Percentiles rank a stretch among this genome's conserved stretches.
phyloP scores from a whole-genome alignment of 139 green algal genomes.

The Diplosphaera chodatii region DNA sequence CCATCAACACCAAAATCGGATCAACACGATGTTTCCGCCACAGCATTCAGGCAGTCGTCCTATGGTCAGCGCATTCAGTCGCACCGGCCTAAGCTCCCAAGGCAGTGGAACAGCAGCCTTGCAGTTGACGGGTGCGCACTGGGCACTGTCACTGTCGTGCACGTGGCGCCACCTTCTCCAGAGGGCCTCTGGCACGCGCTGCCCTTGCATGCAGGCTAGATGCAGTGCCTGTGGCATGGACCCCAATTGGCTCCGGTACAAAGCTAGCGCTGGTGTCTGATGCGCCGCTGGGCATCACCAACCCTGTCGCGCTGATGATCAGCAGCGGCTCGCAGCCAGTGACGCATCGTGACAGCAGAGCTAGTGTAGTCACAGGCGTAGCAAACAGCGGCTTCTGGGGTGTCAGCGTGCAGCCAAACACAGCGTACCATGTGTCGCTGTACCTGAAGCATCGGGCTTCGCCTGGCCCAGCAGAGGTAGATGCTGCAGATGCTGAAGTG shows the following conservation, averaged over 20 bases:
- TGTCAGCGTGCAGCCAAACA: constrained; percentile 10
- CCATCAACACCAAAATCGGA: background rate
- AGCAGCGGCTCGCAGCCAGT: no score
- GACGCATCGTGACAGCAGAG: no score
- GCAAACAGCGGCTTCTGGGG: constrained; percentile 41
- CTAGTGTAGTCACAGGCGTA: constrained; percentile 21
- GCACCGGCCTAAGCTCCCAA: background rate
- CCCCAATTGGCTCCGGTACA: background rate
- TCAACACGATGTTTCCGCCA: background rate
- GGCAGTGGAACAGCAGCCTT: no score
- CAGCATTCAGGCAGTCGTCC: background rate
- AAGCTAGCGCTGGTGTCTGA: background rate
- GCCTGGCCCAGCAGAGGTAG: no score
- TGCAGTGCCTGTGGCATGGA: background rate
- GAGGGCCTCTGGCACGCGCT: no score
- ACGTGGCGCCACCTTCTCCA: no score
- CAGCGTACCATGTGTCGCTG: constrained; percentile 5
- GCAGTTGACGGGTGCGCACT: no score
- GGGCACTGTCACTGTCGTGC: no score
- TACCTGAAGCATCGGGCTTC: no score
- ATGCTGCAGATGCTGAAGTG: no score
- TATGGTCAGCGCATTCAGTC: background rate
- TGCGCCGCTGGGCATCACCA: constrained; percentile 14
- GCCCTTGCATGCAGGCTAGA: background rate
- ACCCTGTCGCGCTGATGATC: constrained; percentile 34